Conservation (phyloP, 257 asterid species). For the Thymus mandschuricus region DNA sequence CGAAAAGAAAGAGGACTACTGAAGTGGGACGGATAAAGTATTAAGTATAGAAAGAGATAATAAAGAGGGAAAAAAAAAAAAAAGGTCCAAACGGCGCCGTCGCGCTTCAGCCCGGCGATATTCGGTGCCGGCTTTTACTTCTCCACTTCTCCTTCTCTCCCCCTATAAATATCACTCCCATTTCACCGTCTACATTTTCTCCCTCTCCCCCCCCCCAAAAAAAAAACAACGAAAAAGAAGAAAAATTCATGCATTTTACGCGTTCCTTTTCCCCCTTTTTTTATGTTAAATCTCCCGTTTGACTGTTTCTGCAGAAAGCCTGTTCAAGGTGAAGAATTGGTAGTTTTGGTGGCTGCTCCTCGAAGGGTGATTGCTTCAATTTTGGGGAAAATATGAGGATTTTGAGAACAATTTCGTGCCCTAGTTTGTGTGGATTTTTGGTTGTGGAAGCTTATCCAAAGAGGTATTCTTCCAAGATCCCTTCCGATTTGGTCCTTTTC, state of each 20-base stretch:
- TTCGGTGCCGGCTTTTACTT: slow-evolving; percentile 58
- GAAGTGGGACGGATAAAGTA: too few relatives aligned
- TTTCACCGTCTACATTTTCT: slow-evolving; percentile 26
- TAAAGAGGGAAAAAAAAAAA: not conserved
- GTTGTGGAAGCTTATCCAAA: slow-evolving; percentile 93
- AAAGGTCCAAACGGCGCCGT: slow-evolving; percentile 44
- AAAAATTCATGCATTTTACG: not conserved
- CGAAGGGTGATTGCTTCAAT: slow-evolving; percentile 21
- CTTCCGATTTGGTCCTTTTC: slow-evolving; percentile 92
- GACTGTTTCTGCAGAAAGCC: slow-evolving; percentile 24
- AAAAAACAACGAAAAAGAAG: not conserved
- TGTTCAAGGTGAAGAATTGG: not conserved
- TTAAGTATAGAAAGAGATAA: not conserved
- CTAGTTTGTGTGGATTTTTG: slow-evolving; percentile 64
- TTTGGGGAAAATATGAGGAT: slow-evolving; percentile 44
- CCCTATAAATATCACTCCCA: slow-evolving; percentile 30
- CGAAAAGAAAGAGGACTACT: too few relatives aligned
- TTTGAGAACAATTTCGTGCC: slow-evolving; percentile 56
- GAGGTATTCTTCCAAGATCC: slow-evolving; percentile 97
- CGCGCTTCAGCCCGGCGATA: slow-evolving; percentile 41
- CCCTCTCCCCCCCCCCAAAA: not conserved
- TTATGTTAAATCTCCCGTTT: slow-evolving; percentile 10
- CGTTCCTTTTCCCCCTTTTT: not conserved
- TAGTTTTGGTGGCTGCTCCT: slow-evolving; percentile 5
- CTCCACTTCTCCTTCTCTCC: slow-evolving; percentile 4